Evolutionary conservation across 345 rosid genomes (phyloP), one percentile per base, ranked within the genome.

Genomic region (Sonneratia alba): DNA sequence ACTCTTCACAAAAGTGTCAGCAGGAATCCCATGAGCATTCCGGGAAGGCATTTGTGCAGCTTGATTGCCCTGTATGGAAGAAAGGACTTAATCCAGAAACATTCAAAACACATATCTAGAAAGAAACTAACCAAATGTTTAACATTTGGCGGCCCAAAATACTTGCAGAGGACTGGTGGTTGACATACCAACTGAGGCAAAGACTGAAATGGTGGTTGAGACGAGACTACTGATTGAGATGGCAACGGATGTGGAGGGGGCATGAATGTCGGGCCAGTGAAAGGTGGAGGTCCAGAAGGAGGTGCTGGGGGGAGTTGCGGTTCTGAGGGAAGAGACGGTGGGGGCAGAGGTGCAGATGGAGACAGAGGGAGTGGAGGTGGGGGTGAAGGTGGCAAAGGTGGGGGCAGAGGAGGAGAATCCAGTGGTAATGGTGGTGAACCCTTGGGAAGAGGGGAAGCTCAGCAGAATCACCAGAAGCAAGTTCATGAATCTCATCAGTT

Each of bases 371-470:
- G 83, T 6, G 74, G 73, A 0, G 87, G 87, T 19, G 88, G 89
- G 11, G 89, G 86, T n/a, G 95, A 87, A 70, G 86, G 78, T 66
- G 93, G 90, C 71, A 88, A 77, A 68, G 92, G 91, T 36, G 94
- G 95, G 6, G 84, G 85, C 49, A 83, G 83, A 57, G 93, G 96
- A 80, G 97, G 95, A 77, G 89, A 87, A 79, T 82, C 84, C 22
- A 84, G 91, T 51, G 95, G 95, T 76, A 83, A 75, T 2, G 91
- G 95, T 1, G 91, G 95, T 61, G 88, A 87, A 45, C 87, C 85
- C 71, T 84, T 87, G 7, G 83, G 83, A 59, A 79, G 53, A 73
- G 84, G 83, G 81, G 73, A 38, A 74, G 72, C 71, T 81, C 87
- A 18, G 67, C 67, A 69, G 83, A 76, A 78, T 62, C 77, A 24